phyloP scores from a whole-genome alignment of 768 basidiomycete species.

The Hygrophorus russula region DNA sequence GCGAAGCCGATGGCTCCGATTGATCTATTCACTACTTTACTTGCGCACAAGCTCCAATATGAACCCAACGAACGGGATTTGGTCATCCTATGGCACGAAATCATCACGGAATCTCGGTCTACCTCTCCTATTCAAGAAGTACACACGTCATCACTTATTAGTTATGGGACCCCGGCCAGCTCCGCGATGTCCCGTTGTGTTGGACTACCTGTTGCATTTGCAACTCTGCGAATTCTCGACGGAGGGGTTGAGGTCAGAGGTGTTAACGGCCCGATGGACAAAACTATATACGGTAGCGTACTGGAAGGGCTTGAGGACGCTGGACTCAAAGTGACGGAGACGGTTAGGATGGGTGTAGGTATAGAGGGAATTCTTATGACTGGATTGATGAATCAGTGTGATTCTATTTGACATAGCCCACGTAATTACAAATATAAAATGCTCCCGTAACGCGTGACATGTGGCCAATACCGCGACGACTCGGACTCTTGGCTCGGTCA shows the following conservation, averaged over 20 bases:
- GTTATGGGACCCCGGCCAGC: slow-evolving; percentile 41
- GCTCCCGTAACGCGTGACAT: too few relatives aligned
- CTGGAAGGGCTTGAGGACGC: slow-evolving; percentile 46
- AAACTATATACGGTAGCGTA: slow-evolving; percentile 50
- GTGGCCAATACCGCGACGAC: too few relatives aligned
- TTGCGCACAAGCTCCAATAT: slow-evolving; percentile 66
- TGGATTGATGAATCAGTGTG: not conserved
- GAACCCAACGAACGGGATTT: slow-evolving; percentile 66
- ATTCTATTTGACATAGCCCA: not conserved
- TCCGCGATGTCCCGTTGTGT: slow-evolving; percentile 92
- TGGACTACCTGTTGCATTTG: slow-evolving; percentile 80
- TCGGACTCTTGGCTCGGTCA: too few relatives aligned
- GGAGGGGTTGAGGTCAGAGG: slow-evolving; percentile 43
- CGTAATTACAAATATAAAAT: too few relatives aligned
- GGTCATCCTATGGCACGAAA: slow-evolving; percentile 78
- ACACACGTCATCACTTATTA: slow-evolving; percentile 55
- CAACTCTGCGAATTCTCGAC: slow-evolving; percentile 60
- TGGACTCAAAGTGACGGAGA: slow-evolving; percentile 40
- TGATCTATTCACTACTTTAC: slow-evolving; percentile 63
- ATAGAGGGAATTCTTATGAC: slow-evolving; percentile 9
- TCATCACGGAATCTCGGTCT: slow-evolving; percentile 34
- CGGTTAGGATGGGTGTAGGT: slow-evolving; percentile 7
- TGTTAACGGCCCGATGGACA: slow-evolving; percentile 56
- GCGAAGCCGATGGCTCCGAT: slow-evolving; percentile 36
- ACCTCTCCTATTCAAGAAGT: slow-evolving; percentile 26